phyloP scores from a whole-genome alignment of 306 rosid species.

The Quercus gilva region DNA sequence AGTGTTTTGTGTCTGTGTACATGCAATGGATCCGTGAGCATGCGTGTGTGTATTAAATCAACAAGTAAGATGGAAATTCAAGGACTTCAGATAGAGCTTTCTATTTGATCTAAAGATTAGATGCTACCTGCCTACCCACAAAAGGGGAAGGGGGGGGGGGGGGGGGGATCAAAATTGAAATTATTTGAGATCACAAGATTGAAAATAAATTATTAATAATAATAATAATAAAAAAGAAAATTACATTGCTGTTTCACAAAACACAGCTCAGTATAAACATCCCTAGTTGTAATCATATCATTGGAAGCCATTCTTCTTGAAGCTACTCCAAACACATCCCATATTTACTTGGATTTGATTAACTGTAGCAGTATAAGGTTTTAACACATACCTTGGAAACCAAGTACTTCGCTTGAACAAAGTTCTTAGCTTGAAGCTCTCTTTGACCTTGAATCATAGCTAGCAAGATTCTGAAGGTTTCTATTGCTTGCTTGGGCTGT shows the following conservation, averaged over 20 bases:
- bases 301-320: background rate
- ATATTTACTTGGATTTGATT: background rate
- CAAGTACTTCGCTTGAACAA: constrained; percentile 29
- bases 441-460: constrained; percentile 66
- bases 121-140: background rate
- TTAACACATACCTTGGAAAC: constrained; percentile 49
- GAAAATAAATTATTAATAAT: background rate
- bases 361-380: background rate
- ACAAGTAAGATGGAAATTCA: background rate
- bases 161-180: background rate
- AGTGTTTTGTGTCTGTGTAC: too few species aligned
- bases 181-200: background rate
- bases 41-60: background rate
- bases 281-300: background rate
- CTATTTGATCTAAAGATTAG: background rate
- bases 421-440: constrained; percentile 44
- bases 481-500: constrained; percentile 89
- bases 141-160: too few species aligned
- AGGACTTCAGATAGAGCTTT: background rate
- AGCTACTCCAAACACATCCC: background rate
- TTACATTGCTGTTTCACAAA: background rate
- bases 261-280: background rate
- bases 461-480: constrained; percentile 81
- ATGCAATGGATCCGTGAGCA: background rate
- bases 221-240: background rate